Evolutionary conservation across 176 grass and related monocot genomes (phyloP).

Genomic region (Hordeum vulgare): DNA sequence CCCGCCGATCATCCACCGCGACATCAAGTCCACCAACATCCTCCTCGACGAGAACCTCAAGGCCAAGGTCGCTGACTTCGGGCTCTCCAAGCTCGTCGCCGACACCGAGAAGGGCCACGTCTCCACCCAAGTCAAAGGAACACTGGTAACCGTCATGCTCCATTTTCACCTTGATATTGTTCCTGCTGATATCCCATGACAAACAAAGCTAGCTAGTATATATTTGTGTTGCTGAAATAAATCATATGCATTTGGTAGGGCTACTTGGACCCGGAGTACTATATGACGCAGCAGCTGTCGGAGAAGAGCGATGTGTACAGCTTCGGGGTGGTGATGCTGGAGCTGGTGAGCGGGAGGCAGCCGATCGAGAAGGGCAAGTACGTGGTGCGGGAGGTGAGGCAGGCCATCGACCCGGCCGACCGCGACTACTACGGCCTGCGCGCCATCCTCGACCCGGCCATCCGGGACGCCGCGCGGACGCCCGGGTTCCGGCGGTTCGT

Average conservation of each 20-base stretch:
- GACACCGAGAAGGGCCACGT: slow-evolving; percentile 49
- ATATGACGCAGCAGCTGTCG: slow-evolving; percentile 60
- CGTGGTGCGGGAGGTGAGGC: slow-evolving; percentile 46
- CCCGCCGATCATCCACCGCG: slow-evolving; percentile 68
- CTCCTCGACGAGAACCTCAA: slow-evolving; percentile 65
- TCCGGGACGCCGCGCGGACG: slow-evolving; percentile 23
- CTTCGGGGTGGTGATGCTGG: slow-evolving; percentile 65
- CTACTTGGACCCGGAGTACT: slow-evolving; percentile 74
- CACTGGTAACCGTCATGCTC: slow-evolving; percentile 36
- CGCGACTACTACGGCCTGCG: slow-evolving; percentile 43
- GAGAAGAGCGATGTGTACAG: slow-evolving; percentile 76
- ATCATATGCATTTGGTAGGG: slow-evolving; percentile 29
- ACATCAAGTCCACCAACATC: slow-evolving; percentile 63
- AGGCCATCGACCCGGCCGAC: slow-evolving; percentile 40
- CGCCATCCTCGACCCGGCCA: slow-evolving; percentile 34
- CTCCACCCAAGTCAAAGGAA: slow-evolving; percentile 72
- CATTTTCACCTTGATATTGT: too few relatives aligned
- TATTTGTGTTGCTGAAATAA: too few relatives aligned
- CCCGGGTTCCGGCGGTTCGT: slow-evolving; percentile 41
- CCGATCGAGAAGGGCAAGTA: slow-evolving; percentile 23
- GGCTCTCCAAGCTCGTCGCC: slow-evolving; percentile 50
- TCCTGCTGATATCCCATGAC: too few relatives aligned
- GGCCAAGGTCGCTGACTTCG: slow-evolving; percentile 74
- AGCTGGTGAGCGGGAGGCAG: slow-evolving; percentile 54
- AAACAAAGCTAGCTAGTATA: too few relatives aligned